Base-by-base conservation (phyloP, 495 filamentous ascomycete genomes). In the Parachaetomium inaequale region DNA sequence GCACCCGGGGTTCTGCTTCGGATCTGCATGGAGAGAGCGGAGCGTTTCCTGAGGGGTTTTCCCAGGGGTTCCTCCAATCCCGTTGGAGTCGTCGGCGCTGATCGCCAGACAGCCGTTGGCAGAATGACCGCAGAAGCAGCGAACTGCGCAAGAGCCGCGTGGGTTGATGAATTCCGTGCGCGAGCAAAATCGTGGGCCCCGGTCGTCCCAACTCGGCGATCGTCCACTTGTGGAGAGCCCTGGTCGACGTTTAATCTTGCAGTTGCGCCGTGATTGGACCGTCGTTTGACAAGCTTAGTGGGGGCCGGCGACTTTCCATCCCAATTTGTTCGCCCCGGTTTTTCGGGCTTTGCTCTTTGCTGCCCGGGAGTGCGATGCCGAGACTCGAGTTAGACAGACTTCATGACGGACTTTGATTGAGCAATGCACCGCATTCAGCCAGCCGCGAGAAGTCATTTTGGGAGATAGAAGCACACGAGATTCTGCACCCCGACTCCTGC, bases 251-350 rank as follows among this genome's bases (percentile, higher is more conserved):
- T 58, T 58, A 66, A 66, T 62, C 34, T 54, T 43, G 28, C 21
- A 34, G 19, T 8, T 10, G 11, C 14, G 23, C 28, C n/a, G 4
- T 66, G 55, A 62, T 66, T 66, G 63, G 63, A 34, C 36, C 29
- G 8, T 11, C 2, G 45, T 26, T n/a, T 57, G 2, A 57, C 53
- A 65, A 61, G 58, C 63, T 62, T 19, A 26, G 43, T 54, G 49
- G 51, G 34, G 47, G 25, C 7, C 38, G 50, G 28, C 32, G 31
- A n/a, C 45, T 58, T 28, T 43, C 49, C 59, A 62, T 51, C 55
- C 63, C 59, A 66, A 66, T 62, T 59, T 66, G 59, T 55, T 4
- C 14, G 36, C 55, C 55, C 55, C 31, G 43, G 58, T 59, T 62
- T 53, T 50, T 29, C 40, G 55, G 23, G 53, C 57, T 49, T 55